Percentiles rank a stretch among this genome's conserved stretches.
phyloP scores from a whole-genome alignment of 2,329 filamentous ascomycete species.

The Sordariomycetes sp. region DNA sequence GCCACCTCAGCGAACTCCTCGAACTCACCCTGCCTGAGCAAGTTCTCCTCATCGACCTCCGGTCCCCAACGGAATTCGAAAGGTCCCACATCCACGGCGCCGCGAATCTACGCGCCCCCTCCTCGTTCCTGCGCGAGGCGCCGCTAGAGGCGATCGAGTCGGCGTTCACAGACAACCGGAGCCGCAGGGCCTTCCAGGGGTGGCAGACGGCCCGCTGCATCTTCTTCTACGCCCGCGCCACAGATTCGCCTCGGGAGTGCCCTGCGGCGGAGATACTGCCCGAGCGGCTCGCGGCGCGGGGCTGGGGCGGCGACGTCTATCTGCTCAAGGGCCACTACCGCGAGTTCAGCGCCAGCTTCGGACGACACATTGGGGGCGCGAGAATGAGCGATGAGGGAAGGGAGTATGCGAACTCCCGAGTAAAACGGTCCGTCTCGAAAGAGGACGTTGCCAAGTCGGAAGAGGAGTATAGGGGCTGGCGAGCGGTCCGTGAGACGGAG shows the following conservation, averaged over 20 bases:
- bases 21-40: slow-evolving; percentile 36
- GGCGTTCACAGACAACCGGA: slow-evolving; percentile 36
- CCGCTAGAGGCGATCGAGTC: slow-evolving; percentile 39
- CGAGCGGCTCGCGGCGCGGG: slow-evolving; percentile 31
- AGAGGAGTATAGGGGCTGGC: slow-evolving; percentile 31
- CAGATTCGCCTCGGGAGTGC: slow-evolving; percentile 40
- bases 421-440: slow-evolving; percentile 20
- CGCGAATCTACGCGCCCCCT: slow-evolving; percentile 38
- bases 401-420: slow-evolving; percentile 20
- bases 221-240: slow-evolving; percentile 39
- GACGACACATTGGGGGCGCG: slow-evolving; percentile 34
- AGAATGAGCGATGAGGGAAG: slow-evolving; percentile 29
- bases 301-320: slow-evolving; percentile 41
- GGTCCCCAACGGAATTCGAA: slow-evolving; percentile 33
- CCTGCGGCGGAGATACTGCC: slow-evolving; percentile 33
- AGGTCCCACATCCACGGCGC: slow-evolving; percentile 40
- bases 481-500: slow-evolving; percentile 30
- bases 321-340: slow-evolving; percentile 45
- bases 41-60: slow-evolving; percentile 37
- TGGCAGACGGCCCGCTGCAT: slow-evolving; percentile 36
- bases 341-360: slow-evolving; percentile 42
- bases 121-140: slow-evolving; percentile 34
- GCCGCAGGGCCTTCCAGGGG: slow-evolving; percentile 31
- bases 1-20: slow-evolving; percentile 37
- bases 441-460: slow-evolving; percentile 18